Base-by-base conservation (phyloP, 345 rosid genomes). In the Lepidium sativum region DNA sequence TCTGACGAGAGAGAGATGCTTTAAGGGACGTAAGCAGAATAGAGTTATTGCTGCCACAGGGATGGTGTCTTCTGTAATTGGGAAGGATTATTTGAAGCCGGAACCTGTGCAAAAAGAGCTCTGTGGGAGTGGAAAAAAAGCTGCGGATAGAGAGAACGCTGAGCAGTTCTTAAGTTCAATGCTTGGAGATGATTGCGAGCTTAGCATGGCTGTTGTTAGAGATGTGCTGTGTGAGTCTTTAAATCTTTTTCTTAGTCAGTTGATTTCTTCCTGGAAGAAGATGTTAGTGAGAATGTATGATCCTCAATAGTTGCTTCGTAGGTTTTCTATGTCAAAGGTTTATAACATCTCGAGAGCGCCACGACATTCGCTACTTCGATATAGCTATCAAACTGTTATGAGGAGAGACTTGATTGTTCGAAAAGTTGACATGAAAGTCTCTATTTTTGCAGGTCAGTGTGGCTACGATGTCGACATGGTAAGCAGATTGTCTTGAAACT, bases 381-480 rank as follows among this genome's bases (percentile, higher is more conserved):
- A 42, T 29, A 42, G 51, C 25, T 29, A 15, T 29, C 10, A 43
- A 31, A 54, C 3, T 20, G 15, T 45, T 54, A 20, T 54, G 20
- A 67, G 14, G 31, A 32, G 45, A 60, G 18, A 33, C 33, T 38
- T 35, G 23, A 27, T 52, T 52, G 34, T 34, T 62, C 16, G 5
- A 48, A 0, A 2, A 34, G 21, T 49, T 59, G 58, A 66, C 39
- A 43, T 60, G 44, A 18, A 57, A 23, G 42, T 9, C 48, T 68
- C 45, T 57, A 27, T 31, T 3, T 77, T 80, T 81, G 76, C 83
- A 92, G 98, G 94, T 78, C 88, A 86, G 67, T 92, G 89, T 61
- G 85, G 90, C 6, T 81, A 87, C 70, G 68, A 86, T 74, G 78
- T 86, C 52, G 86, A 81, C 41, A 86, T 80, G 98, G 98, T 92